Evolutionary conservation across 176 grass and related monocot species (phyloP).

Genomic region (Carex scoparia): DNA sequence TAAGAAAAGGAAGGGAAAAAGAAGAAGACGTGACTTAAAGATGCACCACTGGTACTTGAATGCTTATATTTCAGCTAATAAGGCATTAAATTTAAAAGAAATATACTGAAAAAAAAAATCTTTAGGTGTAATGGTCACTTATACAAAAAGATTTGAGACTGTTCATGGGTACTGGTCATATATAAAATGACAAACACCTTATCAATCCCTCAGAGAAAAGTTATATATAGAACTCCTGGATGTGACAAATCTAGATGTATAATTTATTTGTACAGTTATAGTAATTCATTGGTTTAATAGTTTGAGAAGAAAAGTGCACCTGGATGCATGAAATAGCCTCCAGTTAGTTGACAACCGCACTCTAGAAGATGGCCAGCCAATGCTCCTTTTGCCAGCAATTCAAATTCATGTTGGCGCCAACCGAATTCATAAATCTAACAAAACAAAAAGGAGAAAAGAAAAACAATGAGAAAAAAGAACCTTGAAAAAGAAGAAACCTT

Average conservation of each 20-base stretch:
- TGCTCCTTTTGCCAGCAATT: constrained; percentile 65
- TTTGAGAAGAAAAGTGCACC: constrained; percentile 45
- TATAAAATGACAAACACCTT: neutral
- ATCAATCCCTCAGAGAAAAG: neutral
- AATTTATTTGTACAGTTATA: neutral
- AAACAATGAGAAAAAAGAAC: constrained; percentile 16
- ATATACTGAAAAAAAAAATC: neutral
- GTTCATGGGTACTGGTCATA: neutral
- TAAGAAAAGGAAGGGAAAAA: neutral
- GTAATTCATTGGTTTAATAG: neutral
- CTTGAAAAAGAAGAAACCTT: neutral
- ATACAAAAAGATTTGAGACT: neutral
- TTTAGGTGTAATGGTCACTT: neutral
- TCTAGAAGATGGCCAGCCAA: constrained; percentile 92
- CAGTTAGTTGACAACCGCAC: constrained; percentile 96
- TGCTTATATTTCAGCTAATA: neutral
- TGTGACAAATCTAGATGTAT: neutral
- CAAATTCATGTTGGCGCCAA: constrained; percentile 73
- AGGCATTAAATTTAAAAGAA: neutral
- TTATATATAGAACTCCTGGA: neutral
- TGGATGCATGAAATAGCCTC: constrained; percentile 98
- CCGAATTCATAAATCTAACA: constrained; percentile 87
- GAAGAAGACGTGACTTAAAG: neutral
- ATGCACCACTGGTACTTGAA: neutral
- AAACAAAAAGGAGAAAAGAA: constrained; percentile 28